Evolutionary conservation across 2,329 filamentous ascomycete genomes (phyloP), one percentile per base, ranked within the genome.

Genomic region (Colletotrichum eleusines): DNA sequence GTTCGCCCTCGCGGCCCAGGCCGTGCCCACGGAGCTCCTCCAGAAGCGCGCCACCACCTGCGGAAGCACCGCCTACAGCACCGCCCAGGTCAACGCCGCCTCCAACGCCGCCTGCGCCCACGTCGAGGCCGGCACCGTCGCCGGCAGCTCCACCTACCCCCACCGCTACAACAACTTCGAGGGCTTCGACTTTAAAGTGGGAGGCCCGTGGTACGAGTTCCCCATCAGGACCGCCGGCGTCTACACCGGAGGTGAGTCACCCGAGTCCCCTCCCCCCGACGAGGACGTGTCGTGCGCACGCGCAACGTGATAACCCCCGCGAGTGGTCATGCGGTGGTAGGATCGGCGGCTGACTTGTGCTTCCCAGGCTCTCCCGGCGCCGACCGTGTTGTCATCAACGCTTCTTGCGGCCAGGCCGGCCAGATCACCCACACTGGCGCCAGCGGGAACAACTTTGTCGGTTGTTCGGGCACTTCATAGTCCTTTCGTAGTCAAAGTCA

Each of bases 401-500:
- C 76, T 0, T 73, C 79, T n/a, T 87, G 90, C 75, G 70, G 84
- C 68, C 84, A 87, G 60, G 91, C 89, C 18, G 91, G 90, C 38
- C 82, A 87, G 38, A 91, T 93, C 73, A 94, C 91, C 0, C 91
- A 93, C 76, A 91, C 89, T n/a, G 91, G 91, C 26, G 91, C 91
- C 23, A 88, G 85, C 65, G 90, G 89, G 11, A 90, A 92, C 78
- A 83, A 86, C 80, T 93, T 93, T 79, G 89, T 93, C 70, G 87
- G 84, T n/a, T 71, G 68, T 50, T 48, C 50, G 23, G 63, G 57
- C 11, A 71, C 68, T 33, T 53, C 38, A 20, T 69, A 26, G n/a
- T n/a, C n/a, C n/a, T n/a, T n/a, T n/a, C n/a, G n/a, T n/a, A n/a
- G n/a, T n/a, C n/a, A n/a, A n/a, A n/a, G n/a, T n/a, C n/a, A n/a